Evolutionary conservation across 306 rosid species (phyloP).

Genomic region (Cucurbita maxima): DNA sequence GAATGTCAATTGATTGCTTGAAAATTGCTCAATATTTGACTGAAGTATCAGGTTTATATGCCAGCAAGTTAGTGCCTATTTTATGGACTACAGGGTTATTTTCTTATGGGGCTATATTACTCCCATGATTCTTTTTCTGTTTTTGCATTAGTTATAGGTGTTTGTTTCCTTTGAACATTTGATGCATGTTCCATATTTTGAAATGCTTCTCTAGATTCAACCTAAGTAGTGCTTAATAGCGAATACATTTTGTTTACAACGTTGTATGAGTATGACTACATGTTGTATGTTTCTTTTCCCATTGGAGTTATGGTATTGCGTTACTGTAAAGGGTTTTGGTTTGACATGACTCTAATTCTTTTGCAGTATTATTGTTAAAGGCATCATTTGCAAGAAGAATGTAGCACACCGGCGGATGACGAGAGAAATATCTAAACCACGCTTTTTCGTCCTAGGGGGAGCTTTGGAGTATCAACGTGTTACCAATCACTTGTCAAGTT

Average conservation of each 20-base stretch:
- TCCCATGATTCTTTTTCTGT: background rate
- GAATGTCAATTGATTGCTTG: background rate
- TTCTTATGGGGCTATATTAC: background rate
- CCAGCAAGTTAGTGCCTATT: background rate
- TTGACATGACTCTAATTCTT: conserved; percentile 16
- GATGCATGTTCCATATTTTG: background rate
- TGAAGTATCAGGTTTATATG: background rate
- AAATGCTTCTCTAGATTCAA: conserved; percentile 1
- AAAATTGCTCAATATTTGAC: conserved; percentile 1
- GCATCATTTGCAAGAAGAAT: conserved; percentile 89
- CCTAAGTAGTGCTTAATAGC: background rate
- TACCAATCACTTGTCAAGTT: conserved; percentile 68
- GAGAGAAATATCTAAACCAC: conserved; percentile 63
- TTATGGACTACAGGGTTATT: background rate
- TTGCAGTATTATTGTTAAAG: conserved; percentile 69
- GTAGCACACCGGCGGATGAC: conserved; percentile 93
- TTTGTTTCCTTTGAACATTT: background rate
- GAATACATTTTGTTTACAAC: background rate
- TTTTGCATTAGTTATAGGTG: background rate
- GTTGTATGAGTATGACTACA: background rate
- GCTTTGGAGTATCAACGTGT: conserved; percentile 99
- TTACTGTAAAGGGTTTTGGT: conserved; percentile 3
- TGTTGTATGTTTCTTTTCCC: background rate
- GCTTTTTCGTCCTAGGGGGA: conserved; percentile 79
- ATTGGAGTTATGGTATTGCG: background rate